Conservation (phyloP, 2,329 filamentous ascomycete genomes). For the Diplodia seriata region DNA sequence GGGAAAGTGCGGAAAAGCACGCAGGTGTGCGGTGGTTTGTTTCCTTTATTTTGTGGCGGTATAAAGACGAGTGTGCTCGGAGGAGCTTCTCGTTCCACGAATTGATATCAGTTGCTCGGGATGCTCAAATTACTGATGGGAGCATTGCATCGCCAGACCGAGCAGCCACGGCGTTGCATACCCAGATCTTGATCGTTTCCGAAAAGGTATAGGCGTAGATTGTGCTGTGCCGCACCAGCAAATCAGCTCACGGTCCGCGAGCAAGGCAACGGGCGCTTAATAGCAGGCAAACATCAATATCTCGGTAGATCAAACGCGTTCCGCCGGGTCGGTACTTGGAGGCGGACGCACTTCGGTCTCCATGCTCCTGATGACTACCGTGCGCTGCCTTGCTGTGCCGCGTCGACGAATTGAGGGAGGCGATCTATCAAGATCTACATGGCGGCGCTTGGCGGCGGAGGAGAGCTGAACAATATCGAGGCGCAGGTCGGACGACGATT, state of each 20-base stretch:
- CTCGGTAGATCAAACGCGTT: slow-evolving; percentile 8
- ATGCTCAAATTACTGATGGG: not conserved
- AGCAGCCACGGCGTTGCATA: not conserved
- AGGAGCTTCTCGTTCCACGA: not conserved
- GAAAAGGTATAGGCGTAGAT: not conserved
- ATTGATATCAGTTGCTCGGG: not conserved
- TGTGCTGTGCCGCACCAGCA: slow-evolving; percentile 23
- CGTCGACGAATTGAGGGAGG: not conserved
- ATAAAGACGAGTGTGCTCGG: not conserved
- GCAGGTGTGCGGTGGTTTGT: not conserved
- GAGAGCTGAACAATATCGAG: not conserved
- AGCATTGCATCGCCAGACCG: not conserved
- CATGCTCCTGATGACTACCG: not conserved
- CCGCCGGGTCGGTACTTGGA: not conserved
- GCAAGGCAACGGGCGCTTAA: slow-evolving; percentile 13
- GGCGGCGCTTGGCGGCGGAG: not conserved
- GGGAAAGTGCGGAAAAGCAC: not conserved
- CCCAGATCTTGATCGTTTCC: not conserved
- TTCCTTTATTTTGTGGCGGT: not conserved
- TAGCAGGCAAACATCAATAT: slow-evolving; percentile 1
- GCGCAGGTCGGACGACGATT: not conserved
- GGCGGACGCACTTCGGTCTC: not conserved
- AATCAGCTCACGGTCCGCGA: not conserved
- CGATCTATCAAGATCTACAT: not conserved
- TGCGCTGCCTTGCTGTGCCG: slow-evolving; percentile 22